Evolutionary conservation across 2,329 filamentous ascomycete genomes (phyloP).

Genomic region (Fusarium piperis): DNA sequence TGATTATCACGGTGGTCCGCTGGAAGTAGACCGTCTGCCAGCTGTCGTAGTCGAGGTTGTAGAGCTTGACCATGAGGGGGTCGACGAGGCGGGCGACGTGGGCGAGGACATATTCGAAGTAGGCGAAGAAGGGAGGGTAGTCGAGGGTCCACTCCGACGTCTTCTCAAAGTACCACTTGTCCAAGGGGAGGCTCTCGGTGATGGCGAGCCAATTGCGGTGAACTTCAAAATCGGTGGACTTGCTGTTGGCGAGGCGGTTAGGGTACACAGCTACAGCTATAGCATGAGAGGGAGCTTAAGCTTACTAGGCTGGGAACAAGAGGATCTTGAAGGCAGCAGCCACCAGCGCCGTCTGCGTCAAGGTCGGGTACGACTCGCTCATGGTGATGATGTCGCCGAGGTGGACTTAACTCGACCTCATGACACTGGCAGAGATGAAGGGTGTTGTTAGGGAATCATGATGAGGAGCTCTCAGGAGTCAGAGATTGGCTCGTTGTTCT

Average conservation of each 20-base stretch:
- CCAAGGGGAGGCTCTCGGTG: conserved; percentile 85
- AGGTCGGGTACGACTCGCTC: conserved; percentile 85
- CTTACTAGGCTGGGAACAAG: conserved; percentile 93
- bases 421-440: conserved; percentile 28
- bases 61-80: conserved; percentile 81
- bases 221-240: conserved; percentile 98
- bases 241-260: conserved; percentile 63
- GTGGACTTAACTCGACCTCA: conserved; percentile 31
- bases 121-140: conserved; percentile 98
- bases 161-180: conserved; percentile 96
- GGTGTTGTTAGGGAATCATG: conserved; percentile 20
- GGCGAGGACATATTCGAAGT: conserved; percentile 93
- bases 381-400: conserved; percentile 57
- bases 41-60: conserved; percentile 85
- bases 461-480: conserved; percentile 16
- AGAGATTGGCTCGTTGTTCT: conserved; percentile 35
- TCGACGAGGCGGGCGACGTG: conserved; percentile 82
- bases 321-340: conserved; percentile 91
- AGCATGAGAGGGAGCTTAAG: conserved; percentile 36
- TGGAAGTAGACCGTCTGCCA: conserved; percentile 97
- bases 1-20: conserved; percentile 83
- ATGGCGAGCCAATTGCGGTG: conserved; percentile 99
- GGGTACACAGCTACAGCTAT: neutral
- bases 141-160: conserved; percentile 99
- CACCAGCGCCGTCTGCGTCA: conserved; percentile 86